These are phyloP conservation scores for Albizia julibrissin DNA, from an alignment of 306 rosid species.

Conservation along the genomic window DNA sequence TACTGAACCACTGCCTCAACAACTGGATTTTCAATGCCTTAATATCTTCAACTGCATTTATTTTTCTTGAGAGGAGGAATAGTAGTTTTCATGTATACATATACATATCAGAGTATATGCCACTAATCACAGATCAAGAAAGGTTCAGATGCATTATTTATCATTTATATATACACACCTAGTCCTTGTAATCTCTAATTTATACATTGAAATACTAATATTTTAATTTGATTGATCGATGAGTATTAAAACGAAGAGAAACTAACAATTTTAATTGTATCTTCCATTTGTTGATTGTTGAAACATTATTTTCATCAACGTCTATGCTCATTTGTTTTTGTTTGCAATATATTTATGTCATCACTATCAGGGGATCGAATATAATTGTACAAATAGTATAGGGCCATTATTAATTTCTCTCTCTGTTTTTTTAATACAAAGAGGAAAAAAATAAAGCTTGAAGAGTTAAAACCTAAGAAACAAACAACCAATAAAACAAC, in stretches of 20 bases:
- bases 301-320: background rate
- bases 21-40: no score
- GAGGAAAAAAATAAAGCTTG: background rate
- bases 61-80: background rate
- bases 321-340: background rate
- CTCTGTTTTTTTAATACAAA: no score
- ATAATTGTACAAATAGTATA: background rate
- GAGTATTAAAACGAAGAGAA: background rate
- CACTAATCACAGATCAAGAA: background rate
- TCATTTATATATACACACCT: background rate
- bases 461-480: background rate
- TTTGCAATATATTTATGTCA: background rate
- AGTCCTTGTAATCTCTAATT: background rate
- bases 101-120: background rate
- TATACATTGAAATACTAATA: background rate
- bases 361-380: background rate
- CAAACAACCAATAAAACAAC: background rate
- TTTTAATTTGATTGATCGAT: background rate
- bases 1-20: no score
- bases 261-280: background rate
- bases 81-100: background rate
- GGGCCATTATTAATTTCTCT: background rate
- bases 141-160: background rate
- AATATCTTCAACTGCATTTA: background rate
- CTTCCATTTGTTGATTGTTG: background rate